Conservation (phyloP, 2,329 filamentous ascomycete genomes). For the Fusarium sp. region DNA sequence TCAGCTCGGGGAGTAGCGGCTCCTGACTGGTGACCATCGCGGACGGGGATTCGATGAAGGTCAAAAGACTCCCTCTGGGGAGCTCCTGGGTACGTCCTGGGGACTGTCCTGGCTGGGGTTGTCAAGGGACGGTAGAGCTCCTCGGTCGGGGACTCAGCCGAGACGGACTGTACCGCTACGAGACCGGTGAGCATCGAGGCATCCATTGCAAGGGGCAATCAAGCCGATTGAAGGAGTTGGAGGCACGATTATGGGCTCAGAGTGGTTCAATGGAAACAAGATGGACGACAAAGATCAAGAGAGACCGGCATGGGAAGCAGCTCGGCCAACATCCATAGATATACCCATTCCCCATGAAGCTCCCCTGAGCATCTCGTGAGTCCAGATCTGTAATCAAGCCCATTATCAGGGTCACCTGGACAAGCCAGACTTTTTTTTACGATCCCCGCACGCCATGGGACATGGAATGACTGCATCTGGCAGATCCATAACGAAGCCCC, state of each 20-base stretch:
- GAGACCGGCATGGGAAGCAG: not conserved
- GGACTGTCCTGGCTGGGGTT: constrained; percentile 50
- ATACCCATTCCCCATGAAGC: not conserved
- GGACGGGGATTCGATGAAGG: constrained; percentile 37
- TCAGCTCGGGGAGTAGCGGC: constrained; percentile 7
- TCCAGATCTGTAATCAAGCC: constrained; percentile 3
- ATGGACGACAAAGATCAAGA: not conserved
- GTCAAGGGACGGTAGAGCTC: constrained; percentile 38
- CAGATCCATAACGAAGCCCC: not conserved
- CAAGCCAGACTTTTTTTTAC: constrained; percentile 2
- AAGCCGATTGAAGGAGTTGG: not conserved
- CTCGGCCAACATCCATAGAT: not conserved
- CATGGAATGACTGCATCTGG: constrained; percentile 28
- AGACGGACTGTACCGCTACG: constrained; percentile 45
- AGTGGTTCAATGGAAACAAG: not conserved
- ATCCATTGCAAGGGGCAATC: constrained; percentile 44
- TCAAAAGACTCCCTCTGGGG: constrained; percentile 48
- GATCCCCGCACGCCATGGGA: constrained; percentile 5
- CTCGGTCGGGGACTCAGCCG: constrained; percentile 24
- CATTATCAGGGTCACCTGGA: constrained; percentile 10
- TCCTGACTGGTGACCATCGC: constrained; percentile 11
- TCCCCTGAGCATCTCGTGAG: not conserved
- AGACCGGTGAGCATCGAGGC: constrained; percentile 47
- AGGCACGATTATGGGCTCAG: not conserved
- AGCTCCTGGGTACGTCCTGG: constrained; percentile 53